Percentiles rank a stretch among this genome's conserved stretches.
phyloP scores from a whole-genome alignment of 208 protist species.

The Trypanosomatidae sp. region DNA sequence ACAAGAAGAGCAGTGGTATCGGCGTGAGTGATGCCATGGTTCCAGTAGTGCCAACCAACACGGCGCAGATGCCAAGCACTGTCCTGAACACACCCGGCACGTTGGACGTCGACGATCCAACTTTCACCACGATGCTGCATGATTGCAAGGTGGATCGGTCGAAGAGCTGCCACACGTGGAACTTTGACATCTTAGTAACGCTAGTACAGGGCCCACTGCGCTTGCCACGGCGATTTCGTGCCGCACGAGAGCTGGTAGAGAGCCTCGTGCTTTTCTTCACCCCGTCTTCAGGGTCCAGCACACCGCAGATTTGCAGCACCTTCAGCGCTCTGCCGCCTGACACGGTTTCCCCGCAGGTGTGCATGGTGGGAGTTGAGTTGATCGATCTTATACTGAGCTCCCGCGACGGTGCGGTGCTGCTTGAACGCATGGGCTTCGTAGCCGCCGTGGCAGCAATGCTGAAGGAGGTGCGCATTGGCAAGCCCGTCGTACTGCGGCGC shows the following conservation, averaged over 20 bases:
- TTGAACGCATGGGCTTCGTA: slow-evolving; percentile 57
- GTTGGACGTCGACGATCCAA: slow-evolving; percentile 63
- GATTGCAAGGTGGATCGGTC: slow-evolving; percentile 61
- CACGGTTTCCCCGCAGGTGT: slow-evolving; percentile 53
- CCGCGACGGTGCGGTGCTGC: slow-evolving; percentile 54
- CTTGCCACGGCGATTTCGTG: slow-evolving; percentile 48
- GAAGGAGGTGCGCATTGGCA: slow-evolving; percentile 64
- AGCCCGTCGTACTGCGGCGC: slow-evolving; percentile 49
- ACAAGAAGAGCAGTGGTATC: slow-evolving; percentile 28
- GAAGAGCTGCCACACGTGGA: slow-evolving; percentile 48
- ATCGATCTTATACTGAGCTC: slow-evolving; percentile 79
- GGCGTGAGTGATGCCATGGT: slow-evolving; percentile 7
- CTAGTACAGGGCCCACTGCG: slow-evolving; percentile 77
- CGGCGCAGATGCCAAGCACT: slow-evolving; percentile 32
- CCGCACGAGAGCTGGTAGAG: slow-evolving; percentile 47
- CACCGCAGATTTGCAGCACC: slow-evolving; percentile 36
- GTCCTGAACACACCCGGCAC: slow-evolving; percentile 35
- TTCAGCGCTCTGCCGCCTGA: slow-evolving; percentile 54
- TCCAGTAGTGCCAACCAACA: slow-evolving; percentile 20
- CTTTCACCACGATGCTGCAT: slow-evolving; percentile 47
- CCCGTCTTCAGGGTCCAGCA: slow-evolving; percentile 29
- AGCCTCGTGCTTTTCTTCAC: slow-evolving; percentile 77
- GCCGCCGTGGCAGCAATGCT: slow-evolving; percentile 49
- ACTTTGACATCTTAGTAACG: slow-evolving; percentile 72
- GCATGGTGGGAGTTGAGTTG: slow-evolving; percentile 67